Evolutionary conservation across 108 stramenopile species (phyloP), one percentile per base, ranked within the genome.

Genomic region (Phaeodactylum tricornutum): DNA sequence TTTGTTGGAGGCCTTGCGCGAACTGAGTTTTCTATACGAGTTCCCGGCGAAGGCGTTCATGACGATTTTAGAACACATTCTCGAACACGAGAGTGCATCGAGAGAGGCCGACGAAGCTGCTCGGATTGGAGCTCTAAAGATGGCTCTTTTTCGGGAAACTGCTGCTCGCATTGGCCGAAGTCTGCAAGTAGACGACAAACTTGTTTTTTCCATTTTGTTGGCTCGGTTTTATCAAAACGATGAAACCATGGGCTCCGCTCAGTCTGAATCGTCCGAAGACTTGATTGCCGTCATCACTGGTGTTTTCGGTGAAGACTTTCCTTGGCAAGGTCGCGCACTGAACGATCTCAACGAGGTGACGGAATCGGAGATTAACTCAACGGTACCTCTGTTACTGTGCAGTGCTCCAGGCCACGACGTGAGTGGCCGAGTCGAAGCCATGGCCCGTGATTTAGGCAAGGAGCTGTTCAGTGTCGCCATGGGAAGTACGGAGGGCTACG

Each of bases 341-440:
- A 84, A 90, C 40, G 67, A 90, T 40, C 72, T 96, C 5, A 48
- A 53, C 33, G 56, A 57, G 19, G 79, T 93, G 17, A 81, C 91
- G 6, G 79, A 81, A 29, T 34, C 66, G 4, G 88, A 90, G 47
- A 71, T 96, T 26, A 67, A 40, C 28, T 50, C 79, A 27, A 67
- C 62, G 6, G 61, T 72, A 0, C 94, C 95, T 1, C 62, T 95
- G 23, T 57, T 99, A 23, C 69, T 96, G n/a, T 86, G 88, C 57
- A 87, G 91, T 45, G 86, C 94, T 23, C 81, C 90, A 6, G 98
- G 96, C 12, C 93, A 96, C 57, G 98, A 99, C 63, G 96, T 95
- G n/a, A 91, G 91, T 43, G 82, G 93, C 23, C 74, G 88, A 46
- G 92, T 97, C 32, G 93, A 96, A 56, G 64, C 73, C 7, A 79